These are phyloP conservation scores for Chamaecyparis obtusa DNA, from an alignment of 75 land plant genomes.

Conservation along the genomic window DNA sequence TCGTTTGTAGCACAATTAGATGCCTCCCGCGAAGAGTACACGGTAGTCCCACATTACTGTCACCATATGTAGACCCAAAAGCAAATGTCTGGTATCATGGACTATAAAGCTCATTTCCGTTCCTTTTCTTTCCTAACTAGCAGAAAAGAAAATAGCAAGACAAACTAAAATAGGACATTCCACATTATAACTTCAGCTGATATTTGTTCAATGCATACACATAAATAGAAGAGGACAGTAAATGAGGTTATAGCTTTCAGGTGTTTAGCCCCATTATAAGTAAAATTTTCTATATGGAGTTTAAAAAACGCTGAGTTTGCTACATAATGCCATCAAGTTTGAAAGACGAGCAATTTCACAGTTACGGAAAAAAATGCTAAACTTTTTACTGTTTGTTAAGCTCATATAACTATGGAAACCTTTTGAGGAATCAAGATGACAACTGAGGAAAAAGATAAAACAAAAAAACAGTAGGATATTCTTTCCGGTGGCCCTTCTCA, in stretches of 20 bases:
- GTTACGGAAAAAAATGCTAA: background rate
- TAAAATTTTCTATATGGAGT: background rate
- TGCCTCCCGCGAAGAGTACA: no score
- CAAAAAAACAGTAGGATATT: constrained; percentile 80
- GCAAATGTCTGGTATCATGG: no score
- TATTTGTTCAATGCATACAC: background rate
- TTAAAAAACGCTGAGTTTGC: background rate
- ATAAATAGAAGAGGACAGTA: background rate
- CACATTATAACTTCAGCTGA: background rate
- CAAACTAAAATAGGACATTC: background rate
- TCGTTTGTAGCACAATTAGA: no score
- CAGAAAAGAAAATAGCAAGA: no score
- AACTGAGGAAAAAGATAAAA: background rate
- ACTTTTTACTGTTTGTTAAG: background rate
- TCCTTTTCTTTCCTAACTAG: no score
- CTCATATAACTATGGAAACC: background rate
- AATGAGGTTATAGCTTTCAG: background rate
- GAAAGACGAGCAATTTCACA: background rate
- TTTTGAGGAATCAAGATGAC: background rate
- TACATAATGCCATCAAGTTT: background rate
- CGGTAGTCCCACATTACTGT: no score
- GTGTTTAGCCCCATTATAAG: background rate
- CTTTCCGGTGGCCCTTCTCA: constrained; percentile 90
- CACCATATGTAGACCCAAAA: no score
- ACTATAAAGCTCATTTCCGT: no score